These are phyloP conservation scores for Rhodamnia rubescens DNA, from an alignment of 345 rosid species.

Conservation along the genomic window DNA sequence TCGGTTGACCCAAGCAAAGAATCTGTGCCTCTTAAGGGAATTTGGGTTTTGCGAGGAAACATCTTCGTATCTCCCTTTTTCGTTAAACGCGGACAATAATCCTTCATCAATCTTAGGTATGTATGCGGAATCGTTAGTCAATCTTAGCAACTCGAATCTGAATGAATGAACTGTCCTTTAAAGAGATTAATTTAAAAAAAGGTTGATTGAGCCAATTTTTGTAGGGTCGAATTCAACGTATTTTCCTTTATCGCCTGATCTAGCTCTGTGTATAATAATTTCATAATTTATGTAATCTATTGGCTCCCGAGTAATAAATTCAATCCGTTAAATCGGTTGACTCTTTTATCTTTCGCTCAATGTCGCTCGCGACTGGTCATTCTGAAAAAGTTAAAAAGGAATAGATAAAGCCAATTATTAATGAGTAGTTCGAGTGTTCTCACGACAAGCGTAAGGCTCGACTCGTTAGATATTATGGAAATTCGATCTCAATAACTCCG, in stretches of 20 bases:
- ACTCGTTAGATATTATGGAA: not conserved
- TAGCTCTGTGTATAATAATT: not conserved
- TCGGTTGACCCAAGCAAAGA: not conserved
- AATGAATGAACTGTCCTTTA: not conserved
- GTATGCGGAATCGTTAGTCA: not conserved
- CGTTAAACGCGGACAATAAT: not conserved
- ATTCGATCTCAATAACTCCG: fast-evolving
- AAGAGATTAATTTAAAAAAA: no score
- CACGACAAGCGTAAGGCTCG: not conserved
- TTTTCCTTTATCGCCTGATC: no score
- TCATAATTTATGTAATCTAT: not conserved
- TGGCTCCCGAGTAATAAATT: not conserved
- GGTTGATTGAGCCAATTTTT: not conserved
- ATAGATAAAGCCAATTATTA: not conserved
- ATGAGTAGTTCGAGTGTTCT: not conserved
- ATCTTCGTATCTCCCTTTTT: not conserved
- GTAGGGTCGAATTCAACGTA: not conserved
- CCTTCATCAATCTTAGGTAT: not conserved
- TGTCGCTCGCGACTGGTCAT: no score
- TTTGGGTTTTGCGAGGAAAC: not conserved
- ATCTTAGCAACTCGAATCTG: not conserved
- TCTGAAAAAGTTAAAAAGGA: no score
- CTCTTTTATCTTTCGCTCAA: no score
- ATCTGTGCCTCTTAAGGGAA: not conserved
- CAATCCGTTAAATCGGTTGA: not conserved